phyloP scores from a whole-genome alignment of 2,329 filamentous ascomycete genomes.

The Nemania sp. region DNA sequence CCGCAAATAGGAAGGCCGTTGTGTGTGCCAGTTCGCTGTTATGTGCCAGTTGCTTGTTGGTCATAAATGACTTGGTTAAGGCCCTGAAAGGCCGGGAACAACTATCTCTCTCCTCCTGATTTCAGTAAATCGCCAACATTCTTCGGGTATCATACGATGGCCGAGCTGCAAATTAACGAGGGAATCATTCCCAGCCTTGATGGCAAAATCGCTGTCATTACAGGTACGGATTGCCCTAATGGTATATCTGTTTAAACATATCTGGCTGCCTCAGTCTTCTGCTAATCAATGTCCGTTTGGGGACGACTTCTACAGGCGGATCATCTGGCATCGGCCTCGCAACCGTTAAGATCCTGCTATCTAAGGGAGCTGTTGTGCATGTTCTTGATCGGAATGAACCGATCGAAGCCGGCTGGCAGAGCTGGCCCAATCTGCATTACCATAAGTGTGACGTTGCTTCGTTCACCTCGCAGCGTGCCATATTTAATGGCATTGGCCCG shows the following conservation, averaged over 20 bases:
- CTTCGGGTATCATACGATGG: constrained; percentile 14
- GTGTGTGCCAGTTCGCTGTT: too few relatives aligned
- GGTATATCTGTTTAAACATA: background rate
- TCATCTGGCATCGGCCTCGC: constrained; percentile 19
- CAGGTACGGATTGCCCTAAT: constrained; percentile 5
- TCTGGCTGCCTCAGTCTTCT: too few relatives aligned
- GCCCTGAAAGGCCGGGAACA: background rate
- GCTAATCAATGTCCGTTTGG: too few relatives aligned
- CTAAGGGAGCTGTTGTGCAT: constrained; percentile 16
- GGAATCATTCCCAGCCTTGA: constrained; percentile 27
- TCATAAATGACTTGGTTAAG: background rate
- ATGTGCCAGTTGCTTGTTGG: too few relatives aligned
- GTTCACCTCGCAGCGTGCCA: constrained; percentile 32
- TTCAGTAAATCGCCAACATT: background rate
- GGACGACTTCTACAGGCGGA: constrained; percentile 6
- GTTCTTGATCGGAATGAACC: constrained; percentile 8
- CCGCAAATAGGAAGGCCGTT: too few relatives aligned
- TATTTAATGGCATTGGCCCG: constrained; percentile 26
- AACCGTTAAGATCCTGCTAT: background rate
- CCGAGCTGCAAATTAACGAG: constrained; percentile 27
- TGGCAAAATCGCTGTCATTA: constrained; percentile 18
- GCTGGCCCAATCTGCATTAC: background rate
- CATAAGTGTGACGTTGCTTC: constrained; percentile 34
- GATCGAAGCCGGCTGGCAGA: background rate
- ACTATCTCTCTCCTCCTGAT: too few relatives aligned